Percentiles rank a stretch among this genome's conserved stretches.
Evolutionary conservation across 352 stramenopile genomes (phyloP).

Genomic region (Elongisporangium undulatum): DNA sequence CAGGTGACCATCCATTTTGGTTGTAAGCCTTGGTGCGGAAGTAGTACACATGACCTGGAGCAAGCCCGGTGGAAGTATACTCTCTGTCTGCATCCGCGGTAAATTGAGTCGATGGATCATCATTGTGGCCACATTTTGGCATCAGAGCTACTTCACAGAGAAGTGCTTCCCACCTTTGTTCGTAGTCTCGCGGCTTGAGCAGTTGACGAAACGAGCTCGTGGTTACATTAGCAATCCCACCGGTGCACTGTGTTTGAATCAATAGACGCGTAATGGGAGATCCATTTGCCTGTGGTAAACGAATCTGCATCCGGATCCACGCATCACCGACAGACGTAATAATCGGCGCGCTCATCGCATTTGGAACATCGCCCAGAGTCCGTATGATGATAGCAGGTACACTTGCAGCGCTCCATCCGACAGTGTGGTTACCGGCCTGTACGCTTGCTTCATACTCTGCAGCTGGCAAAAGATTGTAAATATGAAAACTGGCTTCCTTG

Average conservation of each 20-base stretch:
- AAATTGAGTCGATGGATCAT: neutral
- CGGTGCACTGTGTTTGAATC: conserved; percentile 40
- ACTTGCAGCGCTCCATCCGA: conserved; percentile 32
- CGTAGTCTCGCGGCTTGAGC: conserved; percentile 25
- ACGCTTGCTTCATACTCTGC: conserved; percentile 34
- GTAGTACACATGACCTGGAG: conserved; percentile 44
- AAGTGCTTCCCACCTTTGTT: conserved; percentile 26
- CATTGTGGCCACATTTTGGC: conserved; percentile 7
- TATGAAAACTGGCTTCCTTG: conserved; percentile 11
- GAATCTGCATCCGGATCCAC: conserved; percentile 35
- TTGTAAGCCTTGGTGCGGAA: conserved; percentile 44
- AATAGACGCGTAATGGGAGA: conserved; percentile 22
- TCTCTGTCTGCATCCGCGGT: conserved; percentile 13
- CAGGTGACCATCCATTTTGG: conserved; percentile 38
- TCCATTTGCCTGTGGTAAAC: conserved; percentile 35
- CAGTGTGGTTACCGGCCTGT: conserved; percentile 35
- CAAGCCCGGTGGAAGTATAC: conserved; percentile 22
- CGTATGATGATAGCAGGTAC: conserved; percentile 16
- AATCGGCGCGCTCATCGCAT: conserved; percentile 27
- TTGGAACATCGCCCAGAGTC: conserved; percentile 38
- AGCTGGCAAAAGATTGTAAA: conserved; percentile 37
- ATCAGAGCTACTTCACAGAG: conserved; percentile 21
- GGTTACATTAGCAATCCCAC: conserved; percentile 18
- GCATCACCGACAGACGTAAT: conserved; percentile 32
- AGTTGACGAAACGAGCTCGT: conserved; percentile 27